Conservation (phyloP, 1,284 basidiomycete species). For the Boletus calvinii region DNA sequence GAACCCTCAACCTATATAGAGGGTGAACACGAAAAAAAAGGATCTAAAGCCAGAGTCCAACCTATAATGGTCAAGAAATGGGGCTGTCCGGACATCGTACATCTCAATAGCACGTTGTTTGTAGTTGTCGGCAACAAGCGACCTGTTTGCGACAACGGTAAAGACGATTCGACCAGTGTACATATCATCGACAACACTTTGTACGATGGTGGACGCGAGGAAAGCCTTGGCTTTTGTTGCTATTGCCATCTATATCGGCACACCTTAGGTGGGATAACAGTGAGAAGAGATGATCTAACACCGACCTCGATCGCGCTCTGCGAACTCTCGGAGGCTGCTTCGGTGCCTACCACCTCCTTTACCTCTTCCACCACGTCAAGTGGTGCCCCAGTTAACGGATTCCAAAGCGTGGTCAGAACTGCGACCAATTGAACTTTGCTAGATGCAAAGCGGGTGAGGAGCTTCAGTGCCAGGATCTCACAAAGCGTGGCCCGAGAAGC, state of each 20-base stretch:
- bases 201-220: conserved; percentile 74
- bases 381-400: conserved; percentile 78
- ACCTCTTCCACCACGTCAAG: conserved; percentile 64
- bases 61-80: conserved; percentile 84
- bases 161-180: conserved; percentile 74
- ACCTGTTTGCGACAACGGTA: conserved; percentile 61
- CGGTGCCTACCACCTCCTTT: conserved; percentile 50
- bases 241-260: conserved; percentile 72
- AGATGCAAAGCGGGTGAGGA: conserved; percentile 73
- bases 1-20: conserved; percentile 66
- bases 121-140: conserved; percentile 84
- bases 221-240: conserved; percentile 79
- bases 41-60: conserved; percentile 24
- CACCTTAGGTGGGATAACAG: not conserved
- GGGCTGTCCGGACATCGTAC: conserved; percentile 70
- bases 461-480: conserved; percentile 83
- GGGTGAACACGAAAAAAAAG: conserved; percentile 9
- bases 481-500: conserved; percentile 72
- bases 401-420: conserved; percentile 77
- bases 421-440: conserved; percentile 70
- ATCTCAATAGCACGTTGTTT: conserved; percentile 73
- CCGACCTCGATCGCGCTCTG: conserved; percentile 80
- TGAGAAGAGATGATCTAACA: conserved; percentile 9
- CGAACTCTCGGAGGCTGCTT: conserved; percentile 53
- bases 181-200: conserved; percentile 81